Conservation (phyloP, 2,329 filamentous ascomycete species). For the Paramyrothecium roridum region DNA sequence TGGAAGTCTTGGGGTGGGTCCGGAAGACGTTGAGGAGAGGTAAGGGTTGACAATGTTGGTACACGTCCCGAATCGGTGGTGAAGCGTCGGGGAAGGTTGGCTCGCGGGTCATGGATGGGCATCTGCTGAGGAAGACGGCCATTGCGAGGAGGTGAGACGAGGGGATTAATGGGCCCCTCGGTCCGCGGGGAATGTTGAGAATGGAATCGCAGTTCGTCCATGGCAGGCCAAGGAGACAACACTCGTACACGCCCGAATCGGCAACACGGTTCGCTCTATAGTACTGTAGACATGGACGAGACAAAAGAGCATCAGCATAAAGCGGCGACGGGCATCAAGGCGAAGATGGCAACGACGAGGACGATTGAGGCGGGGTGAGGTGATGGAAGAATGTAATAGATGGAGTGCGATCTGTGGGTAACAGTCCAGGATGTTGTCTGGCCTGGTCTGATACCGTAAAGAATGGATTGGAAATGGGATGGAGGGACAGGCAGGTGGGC, state of each 20-base stretch:
- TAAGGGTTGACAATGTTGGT: conserved; percentile 67
- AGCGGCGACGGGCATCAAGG: conserved; percentile 16
- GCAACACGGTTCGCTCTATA: conserved; percentile 25
- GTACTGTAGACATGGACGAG: conserved; percentile 32
- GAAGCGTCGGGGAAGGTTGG: conserved; percentile 83
- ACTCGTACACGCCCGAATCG: conserved; percentile 36
- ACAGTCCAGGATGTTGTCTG: conserved; percentile 6
- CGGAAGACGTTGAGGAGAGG: conserved; percentile 44
- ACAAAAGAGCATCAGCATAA: conserved; percentile 23
- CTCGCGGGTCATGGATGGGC: conserved; percentile 65
- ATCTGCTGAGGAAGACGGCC: conserved; percentile 54
- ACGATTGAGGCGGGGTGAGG: conserved; percentile 24
- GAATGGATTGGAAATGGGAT: neutral
- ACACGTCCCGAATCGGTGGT: conserved; percentile 87
- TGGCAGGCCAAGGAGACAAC: conserved; percentile 36
- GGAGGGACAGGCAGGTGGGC: neutral
- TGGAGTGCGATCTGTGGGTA: conserved; percentile 5
- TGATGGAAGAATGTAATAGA: neutral
- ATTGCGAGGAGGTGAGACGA: conserved; percentile 72
- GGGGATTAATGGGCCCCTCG: conserved; percentile 71
- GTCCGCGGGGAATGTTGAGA: conserved; percentile 74
- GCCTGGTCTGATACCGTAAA: neutral
- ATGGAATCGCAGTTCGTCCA: conserved; percentile 79
- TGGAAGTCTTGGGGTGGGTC: conserved; percentile 48
- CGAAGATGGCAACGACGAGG: conserved; percentile 21